Evolutionary conservation across 768 basidiomycete genomes (phyloP).

Genomic region (Cystobasidium onofrii): DNA sequence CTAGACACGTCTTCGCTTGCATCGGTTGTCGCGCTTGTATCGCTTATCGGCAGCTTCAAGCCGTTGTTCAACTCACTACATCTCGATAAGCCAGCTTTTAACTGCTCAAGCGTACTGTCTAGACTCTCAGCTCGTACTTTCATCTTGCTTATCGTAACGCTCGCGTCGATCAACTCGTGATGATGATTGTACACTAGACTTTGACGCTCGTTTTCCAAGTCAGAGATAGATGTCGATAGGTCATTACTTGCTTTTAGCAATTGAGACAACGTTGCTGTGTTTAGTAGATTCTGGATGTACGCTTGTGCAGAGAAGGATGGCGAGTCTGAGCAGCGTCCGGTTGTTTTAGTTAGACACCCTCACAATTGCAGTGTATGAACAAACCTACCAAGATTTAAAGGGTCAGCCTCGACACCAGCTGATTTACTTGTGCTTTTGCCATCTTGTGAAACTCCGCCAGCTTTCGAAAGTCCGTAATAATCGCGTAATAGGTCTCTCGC

Average conservation of each 20-base stretch:
- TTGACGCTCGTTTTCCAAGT: slow-evolving; percentile 78
- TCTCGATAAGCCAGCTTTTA: slow-evolving; percentile 45
- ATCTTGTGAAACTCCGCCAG: neutral
- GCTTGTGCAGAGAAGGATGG: slow-evolving; percentile 17
- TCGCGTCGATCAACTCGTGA: slow-evolving; percentile 86
- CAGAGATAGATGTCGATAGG: slow-evolving; percentile 69
- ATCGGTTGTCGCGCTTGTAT: slow-evolving; percentile 34
- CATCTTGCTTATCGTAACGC: slow-evolving; percentile 88
- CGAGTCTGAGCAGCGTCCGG: neutral
- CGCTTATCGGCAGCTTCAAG: slow-evolving; percentile 1
- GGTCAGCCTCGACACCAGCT: neutral
- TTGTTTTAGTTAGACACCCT: neutral
- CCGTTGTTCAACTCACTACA: slow-evolving; percentile 39
- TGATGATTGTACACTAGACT: slow-evolving; percentile 91
- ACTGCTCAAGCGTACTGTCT: slow-evolving; percentile 71
- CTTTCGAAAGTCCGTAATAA: slow-evolving; percentile 17
- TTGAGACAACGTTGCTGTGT: slow-evolving; percentile 35
- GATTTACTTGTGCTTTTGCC: neutral
- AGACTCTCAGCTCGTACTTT: slow-evolving; percentile 76
- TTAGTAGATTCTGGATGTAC: neutral
- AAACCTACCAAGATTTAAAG: slow-evolving; percentile 14
- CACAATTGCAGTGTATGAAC: neutral
- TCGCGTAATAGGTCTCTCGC: slow-evolving; percentile 18
- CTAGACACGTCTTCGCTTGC: slow-evolving; percentile 31
- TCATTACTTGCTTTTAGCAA: slow-evolving; percentile 77